Evolutionary conservation across 139 green algal species (phyloP).

Genomic region (Deuterostichococcus epilithicus): DNA sequence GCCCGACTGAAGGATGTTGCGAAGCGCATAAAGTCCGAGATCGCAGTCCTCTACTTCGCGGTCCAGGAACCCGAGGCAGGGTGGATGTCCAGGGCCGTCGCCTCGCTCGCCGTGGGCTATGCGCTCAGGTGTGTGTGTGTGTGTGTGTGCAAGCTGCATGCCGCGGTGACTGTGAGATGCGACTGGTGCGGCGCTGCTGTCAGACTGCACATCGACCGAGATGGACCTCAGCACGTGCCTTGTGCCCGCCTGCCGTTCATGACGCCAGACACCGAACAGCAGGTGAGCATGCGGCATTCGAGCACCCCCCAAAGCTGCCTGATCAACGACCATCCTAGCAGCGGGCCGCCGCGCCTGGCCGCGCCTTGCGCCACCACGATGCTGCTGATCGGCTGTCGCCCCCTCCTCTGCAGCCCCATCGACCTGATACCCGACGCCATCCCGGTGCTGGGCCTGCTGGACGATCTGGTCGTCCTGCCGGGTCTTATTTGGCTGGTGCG

Average conservation of each 20-base stretch:
- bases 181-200: too few species aligned
- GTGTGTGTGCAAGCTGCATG: too few species aligned
- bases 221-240: neutral
- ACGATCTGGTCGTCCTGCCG: constrained; percentile 57
- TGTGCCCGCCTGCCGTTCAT: neutral
- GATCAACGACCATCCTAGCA: neutral
- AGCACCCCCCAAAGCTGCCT: neutral
- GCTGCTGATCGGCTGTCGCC: too few species aligned
- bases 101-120: constrained; percentile 27
- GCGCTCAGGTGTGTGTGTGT: too few species aligned
- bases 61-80: neutral
- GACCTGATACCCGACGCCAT: constrained; percentile 66
- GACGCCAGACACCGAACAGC: neutral
- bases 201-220: too few species aligned
- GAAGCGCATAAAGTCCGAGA: constrained; percentile 34
- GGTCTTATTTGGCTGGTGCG: constrained; percentile 22
- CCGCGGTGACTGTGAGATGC: too few species aligned
- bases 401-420: constrained; percentile 20
- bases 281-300: neutral
- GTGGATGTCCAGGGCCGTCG: neutral
- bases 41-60: constrained; percentile 30
- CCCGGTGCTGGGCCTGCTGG: constrained; percentile 34
- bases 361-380: too few species aligned
- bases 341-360: too few species aligned
- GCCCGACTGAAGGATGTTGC: constrained; percentile 17